Evolutionary conservation across 2,329 filamentous ascomycete species (phyloP).

Genomic region (Verticillium klebahnii): DNA sequence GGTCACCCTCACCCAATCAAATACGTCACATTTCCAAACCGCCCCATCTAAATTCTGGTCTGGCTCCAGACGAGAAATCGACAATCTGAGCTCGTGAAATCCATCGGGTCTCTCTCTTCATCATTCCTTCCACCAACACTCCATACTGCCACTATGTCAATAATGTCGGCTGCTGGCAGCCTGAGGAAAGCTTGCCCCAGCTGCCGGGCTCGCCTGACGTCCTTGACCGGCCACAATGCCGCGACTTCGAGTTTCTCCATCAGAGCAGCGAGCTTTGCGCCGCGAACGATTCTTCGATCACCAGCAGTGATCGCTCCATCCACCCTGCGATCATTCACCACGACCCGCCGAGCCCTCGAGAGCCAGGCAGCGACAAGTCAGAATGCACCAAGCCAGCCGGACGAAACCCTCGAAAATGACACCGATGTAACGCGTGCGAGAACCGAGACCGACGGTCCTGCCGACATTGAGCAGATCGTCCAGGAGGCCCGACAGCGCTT

Average conservation of each 20-base stretch:
- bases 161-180: constrained; percentile 5
- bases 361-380: neutral
- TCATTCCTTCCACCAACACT: neutral
- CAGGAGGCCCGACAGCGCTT: constrained; percentile 70
- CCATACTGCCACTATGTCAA: neutral
- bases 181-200: constrained; percentile 9
- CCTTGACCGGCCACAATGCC: neutral
- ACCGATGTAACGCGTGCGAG: constrained; percentile 13
- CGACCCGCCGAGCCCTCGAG: neutral
- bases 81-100: neutral
- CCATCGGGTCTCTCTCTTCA: neutral
- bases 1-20: neutral
- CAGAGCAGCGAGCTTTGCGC: neutral
- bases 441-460: neutral
- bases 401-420: neutral
- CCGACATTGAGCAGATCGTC: constrained; percentile 57
- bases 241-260: constrained; percentile 1
- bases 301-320: constrained; percentile 2
- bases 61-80: neutral
- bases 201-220: constrained; percentile 6
- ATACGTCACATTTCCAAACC: neutral
- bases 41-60: neutral
- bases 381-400: neutral
- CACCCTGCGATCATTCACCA: constrained; percentile 2
- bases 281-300: constrained; percentile 2